Conservation (phyloP, 1,284 basidiomycete species). For the Vanrija sp. region DNA sequence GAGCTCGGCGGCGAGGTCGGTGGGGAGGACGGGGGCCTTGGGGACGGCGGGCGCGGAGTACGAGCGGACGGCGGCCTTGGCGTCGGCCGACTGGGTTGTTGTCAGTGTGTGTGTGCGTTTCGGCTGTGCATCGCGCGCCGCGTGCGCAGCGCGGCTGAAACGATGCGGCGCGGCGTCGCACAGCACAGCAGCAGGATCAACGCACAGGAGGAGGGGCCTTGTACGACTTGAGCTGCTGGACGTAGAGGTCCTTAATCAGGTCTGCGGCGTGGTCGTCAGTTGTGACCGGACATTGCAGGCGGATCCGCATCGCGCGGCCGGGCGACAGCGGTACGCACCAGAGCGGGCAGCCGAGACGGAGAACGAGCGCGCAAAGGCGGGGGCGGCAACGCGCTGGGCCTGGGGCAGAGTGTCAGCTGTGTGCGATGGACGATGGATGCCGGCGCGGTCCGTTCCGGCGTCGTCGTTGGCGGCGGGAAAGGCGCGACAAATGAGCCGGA, state of each 20-base stretch:
- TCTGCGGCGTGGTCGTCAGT: conserved; percentile 55
- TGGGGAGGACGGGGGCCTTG: conserved; percentile 64
- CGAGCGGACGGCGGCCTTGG: conserved; percentile 66
- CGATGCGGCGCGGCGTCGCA: too few relatives aligned
- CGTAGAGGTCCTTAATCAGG: conserved; percentile 86
- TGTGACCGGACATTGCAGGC: neutral
- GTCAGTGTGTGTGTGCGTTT: too few relatives aligned
- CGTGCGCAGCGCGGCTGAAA: too few relatives aligned
- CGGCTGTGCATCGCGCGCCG: neutral
- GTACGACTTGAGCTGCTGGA: conserved; percentile 86
- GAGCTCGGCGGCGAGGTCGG: conserved; percentile 76
- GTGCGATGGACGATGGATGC: neutral
- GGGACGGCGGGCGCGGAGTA: conserved; percentile 67
- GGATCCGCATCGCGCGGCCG: neutral
- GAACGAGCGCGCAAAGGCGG: conserved; percentile 52
- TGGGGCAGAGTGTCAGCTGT: conserved; percentile 10
- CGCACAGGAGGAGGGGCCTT: conserved; percentile 54
- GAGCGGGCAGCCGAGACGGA: conserved; percentile 65
- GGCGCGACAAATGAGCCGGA: too few relatives aligned
- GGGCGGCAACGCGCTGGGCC: conserved; percentile 34
- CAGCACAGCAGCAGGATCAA: too few relatives aligned
- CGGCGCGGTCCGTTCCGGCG: neutral
- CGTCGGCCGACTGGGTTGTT: conserved; percentile 66
- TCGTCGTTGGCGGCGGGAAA: too few relatives aligned
- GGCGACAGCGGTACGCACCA: conserved; percentile 53